Percentiles rank a stretch among this genome's conserved stretches.
Evolutionary conservation across 768 basidiomycete species (phyloP).

Genomic region (Lyophyllum shimeji): DNA sequence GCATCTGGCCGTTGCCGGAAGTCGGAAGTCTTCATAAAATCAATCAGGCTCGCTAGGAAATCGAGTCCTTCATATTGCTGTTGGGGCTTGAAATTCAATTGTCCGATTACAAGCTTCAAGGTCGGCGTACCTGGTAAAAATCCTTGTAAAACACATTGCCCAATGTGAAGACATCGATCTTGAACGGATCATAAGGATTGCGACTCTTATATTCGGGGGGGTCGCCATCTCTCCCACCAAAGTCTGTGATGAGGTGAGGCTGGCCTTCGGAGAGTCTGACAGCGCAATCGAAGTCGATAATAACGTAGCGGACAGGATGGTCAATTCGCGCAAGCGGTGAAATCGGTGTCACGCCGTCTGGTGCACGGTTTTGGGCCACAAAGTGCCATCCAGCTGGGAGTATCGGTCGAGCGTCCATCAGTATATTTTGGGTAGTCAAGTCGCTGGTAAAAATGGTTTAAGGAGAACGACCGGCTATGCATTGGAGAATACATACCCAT

Average conservation of each 20-base stretch:
- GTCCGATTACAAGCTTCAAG: background rate
- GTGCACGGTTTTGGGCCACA: slow-evolving; percentile 26
- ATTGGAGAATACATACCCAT: slow-evolving; percentile 21
- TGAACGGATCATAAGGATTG: slow-evolving; percentile 6
- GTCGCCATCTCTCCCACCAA: slow-evolving; percentile 9
- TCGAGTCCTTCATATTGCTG: slow-evolving; percentile 22
- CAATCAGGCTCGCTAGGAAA: slow-evolving; percentile 24
- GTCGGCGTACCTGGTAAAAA: slow-evolving; percentile 19
- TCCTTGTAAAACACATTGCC: slow-evolving; percentile 10
- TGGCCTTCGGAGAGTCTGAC: slow-evolving; percentile 18
- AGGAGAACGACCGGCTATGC: background rate
- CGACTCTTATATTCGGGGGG: slow-evolving; percentile 3
- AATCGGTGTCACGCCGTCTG: slow-evolving; percentile 28
- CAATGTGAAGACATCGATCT: slow-evolving; percentile 12
- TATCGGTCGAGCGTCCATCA: slow-evolving; percentile 35
- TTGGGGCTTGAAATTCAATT: slow-evolving; percentile 11
- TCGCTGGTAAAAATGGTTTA: slow-evolving; percentile 17
- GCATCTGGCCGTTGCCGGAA: slow-evolving; percentile 22
- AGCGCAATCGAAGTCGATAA: slow-evolving; percentile 34
- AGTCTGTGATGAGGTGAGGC: slow-evolving; percentile 4
- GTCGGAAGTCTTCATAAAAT: slow-evolving; percentile 22
- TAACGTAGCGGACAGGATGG: slow-evolving; percentile 36
- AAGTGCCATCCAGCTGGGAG: slow-evolving; percentile 35
- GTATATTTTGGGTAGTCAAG: slow-evolving; percentile 32
- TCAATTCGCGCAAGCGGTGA: slow-evolving; percentile 29